A percentile compares a stretch with the other conserved stretches of the same genome.
phyloP scores from a whole-genome alignment of 2,329 filamentous ascomycete genomes.

The Sporothrix euskadiensis region DNA sequence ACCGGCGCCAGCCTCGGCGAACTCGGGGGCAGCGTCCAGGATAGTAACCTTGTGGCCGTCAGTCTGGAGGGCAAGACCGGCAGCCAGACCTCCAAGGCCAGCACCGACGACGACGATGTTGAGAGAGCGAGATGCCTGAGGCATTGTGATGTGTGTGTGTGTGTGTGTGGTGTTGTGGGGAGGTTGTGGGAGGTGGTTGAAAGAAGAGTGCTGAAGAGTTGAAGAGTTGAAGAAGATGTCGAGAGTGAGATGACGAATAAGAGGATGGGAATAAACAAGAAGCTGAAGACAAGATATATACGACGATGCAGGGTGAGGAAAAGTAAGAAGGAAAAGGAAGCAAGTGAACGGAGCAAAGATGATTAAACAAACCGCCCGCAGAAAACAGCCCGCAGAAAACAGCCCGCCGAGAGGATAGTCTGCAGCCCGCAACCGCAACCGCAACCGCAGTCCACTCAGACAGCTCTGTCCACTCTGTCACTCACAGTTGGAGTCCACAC shows the following conservation, averaged over 20 bases:
- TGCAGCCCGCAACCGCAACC: no score
- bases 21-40: constrained; percentile 29
- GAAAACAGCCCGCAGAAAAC: no score
- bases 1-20: constrained; percentile 29
- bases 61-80: constrained; percentile 28
- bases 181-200: background rate
- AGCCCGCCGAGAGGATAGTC: no score
- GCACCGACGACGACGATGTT: constrained; percentile 33
- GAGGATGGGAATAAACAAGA: background rate
- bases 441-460: no score
- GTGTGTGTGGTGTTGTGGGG: background rate
- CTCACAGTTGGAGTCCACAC: background rate
- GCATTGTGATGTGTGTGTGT: constrained; percentile 20
- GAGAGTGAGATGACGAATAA: background rate
- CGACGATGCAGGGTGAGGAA: background rate
- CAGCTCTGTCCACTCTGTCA: background rate
- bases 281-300: background rate
- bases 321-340: background rate
- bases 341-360: background rate
- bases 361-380: background rate
- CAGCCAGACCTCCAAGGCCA: constrained; percentile 31
- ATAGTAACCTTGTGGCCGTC: constrained; percentile 29
- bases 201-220: background rate
- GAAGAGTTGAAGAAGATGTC: background rate
- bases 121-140: constrained; percentile 10